Evolutionary conservation across 2,329 filamentous ascomycete species (phyloP).

Genomic region (Pestalotiopsis sp.): DNA sequence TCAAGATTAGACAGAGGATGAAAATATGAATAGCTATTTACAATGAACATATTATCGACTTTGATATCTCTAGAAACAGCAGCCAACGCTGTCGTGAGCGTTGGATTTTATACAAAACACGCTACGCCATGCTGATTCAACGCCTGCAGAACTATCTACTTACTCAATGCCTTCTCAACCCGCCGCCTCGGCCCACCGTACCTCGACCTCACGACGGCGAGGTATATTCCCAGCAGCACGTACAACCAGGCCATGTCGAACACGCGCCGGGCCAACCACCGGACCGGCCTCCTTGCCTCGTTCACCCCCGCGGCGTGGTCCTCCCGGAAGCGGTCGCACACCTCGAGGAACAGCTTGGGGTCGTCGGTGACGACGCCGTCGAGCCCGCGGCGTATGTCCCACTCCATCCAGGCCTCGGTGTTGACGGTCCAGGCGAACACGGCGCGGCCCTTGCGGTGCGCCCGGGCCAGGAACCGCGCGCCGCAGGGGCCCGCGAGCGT

Average conservation of each 20-base stretch:
- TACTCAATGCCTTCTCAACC: not conserved
- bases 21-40: not conserved
- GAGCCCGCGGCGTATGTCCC: conserved; percentile 68
- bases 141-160: not conserved
- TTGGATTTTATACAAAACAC: no score
- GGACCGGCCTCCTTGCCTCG: not conserved
- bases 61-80: no score
- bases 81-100: no score
- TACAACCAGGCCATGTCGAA: not conserved
- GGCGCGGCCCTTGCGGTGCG: conserved; percentile 56
- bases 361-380: conserved; percentile 90
- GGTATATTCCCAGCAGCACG: not conserved
- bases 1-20: conserved; percentile 18
- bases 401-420: conserved; percentile 76
- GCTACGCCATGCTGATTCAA: no score
- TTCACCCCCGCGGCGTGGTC: not conserved
- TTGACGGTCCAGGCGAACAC: conserved; percentile 91
- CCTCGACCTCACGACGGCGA: not conserved
- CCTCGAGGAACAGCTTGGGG: conserved; percentile 67
- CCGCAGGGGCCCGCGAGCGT: conserved; percentile 72
- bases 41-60: not conserved
- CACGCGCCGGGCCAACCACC: not conserved
- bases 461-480: conserved; percentile 64
- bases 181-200: not conserved
- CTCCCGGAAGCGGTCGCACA: conserved; percentile 45